Conservation (phyloP, 106 monocot species). For the Platanthera zijinensis region DNA sequence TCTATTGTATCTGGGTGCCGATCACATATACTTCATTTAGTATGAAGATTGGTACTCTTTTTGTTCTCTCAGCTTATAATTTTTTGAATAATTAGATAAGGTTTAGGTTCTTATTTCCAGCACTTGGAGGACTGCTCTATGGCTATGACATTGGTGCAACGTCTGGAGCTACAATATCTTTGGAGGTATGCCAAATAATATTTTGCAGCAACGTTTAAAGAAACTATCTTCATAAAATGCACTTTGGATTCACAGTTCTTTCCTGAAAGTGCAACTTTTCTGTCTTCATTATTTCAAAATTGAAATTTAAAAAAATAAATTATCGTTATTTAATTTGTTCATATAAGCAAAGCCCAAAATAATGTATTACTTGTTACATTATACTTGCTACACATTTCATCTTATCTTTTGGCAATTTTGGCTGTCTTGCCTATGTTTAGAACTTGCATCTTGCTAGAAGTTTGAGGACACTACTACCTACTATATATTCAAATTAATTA, state of each 20-base stretch:
- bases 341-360: background rate
- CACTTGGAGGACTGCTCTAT: conserved; percentile 84
- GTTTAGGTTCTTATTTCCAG: conserved; percentile 89
- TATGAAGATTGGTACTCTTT: background rate
- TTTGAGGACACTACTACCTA: too few relatives aligned
- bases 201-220: background rate
- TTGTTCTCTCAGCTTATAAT: background rate
- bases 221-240: background rate
- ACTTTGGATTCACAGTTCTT: background rate
- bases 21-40: background rate
- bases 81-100: conserved; percentile 16
- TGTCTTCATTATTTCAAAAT: background rate
- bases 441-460: too few relatives aligned
- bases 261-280: background rate
- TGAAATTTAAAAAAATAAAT: background rate
- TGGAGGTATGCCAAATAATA: conserved; percentile 40
- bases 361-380: too few relatives aligned
- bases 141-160: conserved; percentile 99
- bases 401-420: too few relatives aligned
- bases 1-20: background rate
- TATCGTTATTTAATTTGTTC: background rate
- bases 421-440: too few relatives aligned
- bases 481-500: too few relatives aligned
- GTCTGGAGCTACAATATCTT: conserved; percentile 86
- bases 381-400: too few relatives aligned